phyloP scores from a whole-genome alignment of 495 filamentous ascomycete genomes.

The Penicillium soppii region DNA sequence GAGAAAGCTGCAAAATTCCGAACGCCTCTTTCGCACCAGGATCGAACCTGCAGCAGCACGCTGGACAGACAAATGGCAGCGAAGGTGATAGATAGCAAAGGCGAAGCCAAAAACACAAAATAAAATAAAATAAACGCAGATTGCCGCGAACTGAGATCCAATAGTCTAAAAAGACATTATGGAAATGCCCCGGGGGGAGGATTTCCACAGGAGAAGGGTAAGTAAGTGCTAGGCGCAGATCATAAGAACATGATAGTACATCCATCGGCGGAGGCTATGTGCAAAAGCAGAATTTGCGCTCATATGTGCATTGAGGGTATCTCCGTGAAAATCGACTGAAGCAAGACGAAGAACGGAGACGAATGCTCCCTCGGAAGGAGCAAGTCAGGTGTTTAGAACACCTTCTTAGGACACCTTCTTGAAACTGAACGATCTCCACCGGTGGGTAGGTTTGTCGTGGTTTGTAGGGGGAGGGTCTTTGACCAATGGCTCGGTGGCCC shows the following conservation, averaged over 20 bases:
- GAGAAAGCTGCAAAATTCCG: too few species aligned
- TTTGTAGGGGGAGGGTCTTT: constrained; percentile 12
- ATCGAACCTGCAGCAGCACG: too few species aligned
- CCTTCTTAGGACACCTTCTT: constrained; percentile 20
- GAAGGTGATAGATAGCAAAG: constrained; percentile 2
- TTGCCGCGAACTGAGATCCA: constrained; percentile 9
- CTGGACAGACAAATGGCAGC: too few species aligned
- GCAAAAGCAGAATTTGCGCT: constrained; percentile 26
- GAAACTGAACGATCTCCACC: constrained; percentile 32
- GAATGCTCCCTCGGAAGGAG: constrained; percentile 20
- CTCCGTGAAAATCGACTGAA: constrained; percentile 16
- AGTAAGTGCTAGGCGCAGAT: constrained; percentile 14
- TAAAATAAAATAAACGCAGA: constrained; percentile 8
- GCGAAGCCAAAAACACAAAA: constrained; percentile 11
- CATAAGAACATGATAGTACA: constrained; percentile 38
- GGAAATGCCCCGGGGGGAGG: background rate
- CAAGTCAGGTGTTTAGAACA: constrained; percentile 9
- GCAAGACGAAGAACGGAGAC: constrained; percentile 14
- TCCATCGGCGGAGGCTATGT: constrained; percentile 35
- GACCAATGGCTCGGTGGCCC: background rate
- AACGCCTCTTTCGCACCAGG: too few species aligned
- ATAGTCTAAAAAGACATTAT: constrained; percentile 24
- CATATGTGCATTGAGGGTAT: constrained; percentile 30
- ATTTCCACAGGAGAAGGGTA: constrained; percentile 14
- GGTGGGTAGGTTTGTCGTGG: constrained; percentile 15